Conservation (phyloP, 2,329 filamentous ascomycete species). For the Lasiodiplodia theobromae region DNA sequence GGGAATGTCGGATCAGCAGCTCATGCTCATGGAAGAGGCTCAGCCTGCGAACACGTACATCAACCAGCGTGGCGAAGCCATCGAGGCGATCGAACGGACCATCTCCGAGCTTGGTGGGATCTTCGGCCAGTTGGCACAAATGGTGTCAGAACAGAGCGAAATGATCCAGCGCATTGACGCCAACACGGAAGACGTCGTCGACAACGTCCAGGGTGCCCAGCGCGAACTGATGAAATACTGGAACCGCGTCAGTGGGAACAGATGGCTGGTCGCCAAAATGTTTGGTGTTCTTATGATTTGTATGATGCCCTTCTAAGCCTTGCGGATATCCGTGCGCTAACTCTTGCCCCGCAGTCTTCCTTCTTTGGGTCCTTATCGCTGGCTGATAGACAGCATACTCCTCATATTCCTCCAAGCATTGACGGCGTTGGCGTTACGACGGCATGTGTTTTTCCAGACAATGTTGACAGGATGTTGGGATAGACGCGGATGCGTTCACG, state of each 20-base stretch:
- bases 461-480: slow-evolving; percentile 9
- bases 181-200: slow-evolving; percentile 96
- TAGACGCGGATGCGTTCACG: slow-evolving; percentile 12
- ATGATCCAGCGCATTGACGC: slow-evolving; percentile 98
- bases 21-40: slow-evolving; percentile 88
- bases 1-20: slow-evolving; percentile 79
- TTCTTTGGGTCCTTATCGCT: slow-evolving; percentile 73
- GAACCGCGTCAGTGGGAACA: slow-evolving; percentile 90
- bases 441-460: slow-evolving; percentile 8
- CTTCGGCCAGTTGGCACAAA: slow-evolving; percentile 91
- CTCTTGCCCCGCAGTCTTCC: slow-evolving; percentile 45
- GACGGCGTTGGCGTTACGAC: slow-evolving; percentile 12
- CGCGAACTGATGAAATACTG: slow-evolving; percentile 96
- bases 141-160: slow-evolving; percentile 97
- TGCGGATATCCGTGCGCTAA: not conserved
- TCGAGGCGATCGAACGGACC: slow-evolving; percentile 95
- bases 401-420: slow-evolving; percentile 2
- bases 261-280: slow-evolving; percentile 89
- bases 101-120: slow-evolving; percentile 92
- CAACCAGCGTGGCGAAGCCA: slow-evolving; percentile 90
- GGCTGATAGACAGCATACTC: slow-evolving; percentile 46
- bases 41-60: slow-evolving; percentile 88
- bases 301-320: slow-evolving; percentile 40
- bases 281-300: slow-evolving; percentile 95
- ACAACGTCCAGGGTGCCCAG: slow-evolving; percentile 97